Percentiles rank a stretch among this genome's conserved stretches.
phyloP scores from a whole-genome alignment of 139 green algal species.

The Spirogloea muscicola region DNA sequence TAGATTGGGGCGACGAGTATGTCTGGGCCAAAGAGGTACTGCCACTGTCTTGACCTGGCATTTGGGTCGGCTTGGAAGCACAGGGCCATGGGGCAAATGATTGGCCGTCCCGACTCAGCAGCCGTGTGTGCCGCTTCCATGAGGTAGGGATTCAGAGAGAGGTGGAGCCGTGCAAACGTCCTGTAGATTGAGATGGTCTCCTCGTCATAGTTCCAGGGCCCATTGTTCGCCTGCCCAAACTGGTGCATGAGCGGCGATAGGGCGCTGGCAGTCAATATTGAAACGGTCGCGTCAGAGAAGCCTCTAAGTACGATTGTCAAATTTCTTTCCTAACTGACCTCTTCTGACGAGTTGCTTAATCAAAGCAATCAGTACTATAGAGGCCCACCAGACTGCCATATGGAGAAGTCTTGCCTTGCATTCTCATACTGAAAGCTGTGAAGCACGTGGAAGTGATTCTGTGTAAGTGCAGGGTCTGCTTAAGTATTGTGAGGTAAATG shows the following conservation, averaged over 20 bases:
- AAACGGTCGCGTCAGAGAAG: too few relatives aligned
- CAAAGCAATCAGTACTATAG: too few relatives aligned
- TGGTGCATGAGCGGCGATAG: constrained; percentile 40
- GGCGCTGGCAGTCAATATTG: too few relatives aligned
- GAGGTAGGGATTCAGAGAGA: constrained; percentile 28
- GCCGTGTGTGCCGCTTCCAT: background rate
- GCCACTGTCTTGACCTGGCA: background rate
- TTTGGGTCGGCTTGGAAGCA: constrained; percentile 15
- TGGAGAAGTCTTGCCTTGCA: too few relatives aligned
- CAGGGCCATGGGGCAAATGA: constrained; percentile 34
- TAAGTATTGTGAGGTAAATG: too few relatives aligned
- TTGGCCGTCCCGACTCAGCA: background rate
- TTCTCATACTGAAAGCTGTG: too few relatives aligned
- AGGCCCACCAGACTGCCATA: too few relatives aligned
- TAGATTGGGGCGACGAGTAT: constrained; percentile 33
- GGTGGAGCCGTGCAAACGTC: constrained; percentile 23
- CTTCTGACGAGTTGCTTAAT: too few relatives aligned
- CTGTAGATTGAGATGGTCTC: constrained; percentile 2
- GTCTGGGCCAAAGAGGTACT: constrained; percentile 22
- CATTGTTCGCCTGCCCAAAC: constrained; percentile 32
- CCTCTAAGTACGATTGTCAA: too few relatives aligned
- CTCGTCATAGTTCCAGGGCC: constrained; percentile 27
- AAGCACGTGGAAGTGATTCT: too few relatives aligned
- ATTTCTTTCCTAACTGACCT: too few relatives aligned
- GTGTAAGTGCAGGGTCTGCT: too few relatives aligned